A percentile compares a stretch with the other conserved stretches of the same genome.
phyloP scores from a whole-genome alignment of 2,329 filamentous ascomycete genomes.

The Phaeosphaeria sp. region DNA sequence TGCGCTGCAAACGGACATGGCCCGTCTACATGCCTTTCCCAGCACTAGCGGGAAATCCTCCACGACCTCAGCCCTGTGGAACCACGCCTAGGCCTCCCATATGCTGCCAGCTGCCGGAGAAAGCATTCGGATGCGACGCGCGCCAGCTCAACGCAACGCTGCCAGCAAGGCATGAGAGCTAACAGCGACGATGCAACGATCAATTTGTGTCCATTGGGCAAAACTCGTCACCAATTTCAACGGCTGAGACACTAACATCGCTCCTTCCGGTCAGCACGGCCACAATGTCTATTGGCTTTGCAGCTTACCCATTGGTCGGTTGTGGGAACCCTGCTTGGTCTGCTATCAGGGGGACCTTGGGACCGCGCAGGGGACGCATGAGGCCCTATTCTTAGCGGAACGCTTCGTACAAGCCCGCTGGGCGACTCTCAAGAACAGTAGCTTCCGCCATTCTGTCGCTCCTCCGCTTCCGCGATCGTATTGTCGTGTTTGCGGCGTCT shows the following conservation, averaged over 20 bases:
- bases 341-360: conserved; percentile 20
- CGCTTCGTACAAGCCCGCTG: conserved; percentile 5
- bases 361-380: conserved; percentile 30
- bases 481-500: conserved; percentile 13
- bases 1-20: conserved; percentile 11
- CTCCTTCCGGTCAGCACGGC: background rate
- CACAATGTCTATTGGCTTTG: conserved; percentile 1
- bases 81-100: conserved; percentile 1
- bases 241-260: background rate
- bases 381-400: conserved; percentile 31
- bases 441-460: conserved; percentile 12
- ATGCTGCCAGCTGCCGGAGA: background rate
- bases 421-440: conserved; percentile 3
- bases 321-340: conserved; percentile 17
- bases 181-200: background rate
- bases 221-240: background rate
- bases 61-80: conserved; percentile 14
- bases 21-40: background rate
- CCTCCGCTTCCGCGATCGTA: conserved; percentile 2
- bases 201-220: background rate
- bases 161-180: background rate
- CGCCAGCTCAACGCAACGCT: background rate
- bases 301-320: conserved; percentile 21
- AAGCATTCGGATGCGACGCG: background rate
- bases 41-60: conserved; percentile 5